Base-by-base conservation (phyloP, 2,329 filamentous ascomycete genomes). In the Knoxdaviesia capensis region DNA sequence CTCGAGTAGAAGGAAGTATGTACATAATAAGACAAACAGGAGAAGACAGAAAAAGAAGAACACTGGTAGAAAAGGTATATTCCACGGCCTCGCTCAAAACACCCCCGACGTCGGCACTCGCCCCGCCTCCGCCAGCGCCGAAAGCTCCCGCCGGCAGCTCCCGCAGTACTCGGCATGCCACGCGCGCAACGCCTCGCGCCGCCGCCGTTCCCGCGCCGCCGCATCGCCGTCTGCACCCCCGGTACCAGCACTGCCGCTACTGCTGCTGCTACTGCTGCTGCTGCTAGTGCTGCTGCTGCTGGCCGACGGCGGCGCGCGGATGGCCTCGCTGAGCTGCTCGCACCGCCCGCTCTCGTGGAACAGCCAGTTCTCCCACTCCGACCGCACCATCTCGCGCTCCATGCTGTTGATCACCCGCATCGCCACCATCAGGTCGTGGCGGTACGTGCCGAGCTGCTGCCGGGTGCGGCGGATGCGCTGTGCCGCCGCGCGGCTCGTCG, bases 281-380 rank as follows among this genome's bases (percentile, higher is more conserved):
- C 4, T 53, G 47, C 36, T 54, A 53, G 4, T 47, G 41, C 7
- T 52, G 44, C 20, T 80, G 55, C 51, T 68, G 57, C 32, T 53
- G 3, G 10, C 20, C 1, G 37, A 8, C 8, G 29, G 10, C 11
- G 41, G 9, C 33, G 34, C 34, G 10, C 40, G 38, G 8, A 46
- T 34, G 7, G 38, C 34, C 33, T 42, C 31, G 7, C 53, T 30
- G 5, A 73, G 63, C 53, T 80, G 71, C 44, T 74, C 73, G 56
- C 90, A 98, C 40, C 82, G 72, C 33, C 66, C 59, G 48, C 76
- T 78, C 61, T 98, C 90, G 49, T 83, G 79, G 3, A 71, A 59
- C 31, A 96, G 68, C 87, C 88, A 98, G 48, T 83, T 82, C 61
- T 94, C 87, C 79, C 86, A 98, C 57, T 94, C 88, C 1, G 80